Conservation (phyloP, 2,329 filamentous ascomycete genomes). For the Herpotrichia juniperi region DNA sequence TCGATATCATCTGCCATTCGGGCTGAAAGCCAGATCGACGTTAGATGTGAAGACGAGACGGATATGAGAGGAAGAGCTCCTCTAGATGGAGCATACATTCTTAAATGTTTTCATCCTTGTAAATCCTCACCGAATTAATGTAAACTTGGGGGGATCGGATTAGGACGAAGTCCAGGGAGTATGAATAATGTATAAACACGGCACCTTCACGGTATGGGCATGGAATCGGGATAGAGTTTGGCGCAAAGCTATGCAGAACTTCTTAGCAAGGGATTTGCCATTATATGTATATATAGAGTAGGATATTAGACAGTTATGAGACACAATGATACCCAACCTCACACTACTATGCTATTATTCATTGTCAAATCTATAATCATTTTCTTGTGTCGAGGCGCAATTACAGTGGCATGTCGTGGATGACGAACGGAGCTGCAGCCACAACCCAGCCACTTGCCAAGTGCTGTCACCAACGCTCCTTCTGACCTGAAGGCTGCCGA, state of each 20-base stretch:
- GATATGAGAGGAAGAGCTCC: no score
- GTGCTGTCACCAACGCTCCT: background rate
- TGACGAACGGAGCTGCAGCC: slow-evolving; percentile 4
- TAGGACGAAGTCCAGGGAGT: background rate
- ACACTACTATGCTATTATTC: background rate
- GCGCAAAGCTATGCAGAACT: no score
- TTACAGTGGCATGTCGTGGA: background rate
- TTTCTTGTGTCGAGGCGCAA: background rate
- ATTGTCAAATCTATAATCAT: background rate
- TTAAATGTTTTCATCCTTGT: background rate
- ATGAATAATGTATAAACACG: background rate
- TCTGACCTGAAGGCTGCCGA: background rate
- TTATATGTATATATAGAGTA: background rate
- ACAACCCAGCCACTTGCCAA: slow-evolving; percentile 2
- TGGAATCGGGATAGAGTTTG: background rate
- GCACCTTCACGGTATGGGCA: background rate
- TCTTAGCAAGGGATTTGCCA: background rate
- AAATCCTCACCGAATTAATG: background rate
- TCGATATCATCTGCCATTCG: slow-evolving; percentile 9
- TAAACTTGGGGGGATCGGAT: background rate
- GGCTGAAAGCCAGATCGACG: no score
- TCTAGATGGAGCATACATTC: no score
- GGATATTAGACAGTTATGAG: background rate
- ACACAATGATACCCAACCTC: background rate
- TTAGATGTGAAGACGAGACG: no score